These are phyloP conservation scores for Dictyostelium purpureum DNA, from an alignment of 78 protist genomes.

Conservation along the genomic window DNA sequence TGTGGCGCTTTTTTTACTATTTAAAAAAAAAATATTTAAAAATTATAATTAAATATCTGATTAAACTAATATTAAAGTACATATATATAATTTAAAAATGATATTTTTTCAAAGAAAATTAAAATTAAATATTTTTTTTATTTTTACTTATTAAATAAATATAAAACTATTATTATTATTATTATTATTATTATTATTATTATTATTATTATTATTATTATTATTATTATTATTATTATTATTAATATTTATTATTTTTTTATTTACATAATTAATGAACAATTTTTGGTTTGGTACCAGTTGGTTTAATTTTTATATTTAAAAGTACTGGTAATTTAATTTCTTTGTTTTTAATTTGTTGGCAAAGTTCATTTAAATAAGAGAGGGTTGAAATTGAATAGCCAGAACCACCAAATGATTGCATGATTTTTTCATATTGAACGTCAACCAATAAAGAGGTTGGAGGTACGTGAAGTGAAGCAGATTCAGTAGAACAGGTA, in stretches of 20 bases:
- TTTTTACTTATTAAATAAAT: too few species aligned
- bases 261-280: background rate
- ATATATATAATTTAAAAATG: too few species aligned
- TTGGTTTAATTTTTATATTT: slow-evolving; percentile 71
- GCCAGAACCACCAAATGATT: slow-evolving; percentile 77
- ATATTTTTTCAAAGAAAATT: background rate
- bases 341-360: background rate
- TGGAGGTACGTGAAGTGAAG: background rate
- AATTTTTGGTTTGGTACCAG: slow-evolving; percentile 60
- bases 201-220: too few species aligned
- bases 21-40: too few species aligned
- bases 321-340: slow-evolving; percentile 11
- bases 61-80: too few species aligned
- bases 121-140: too few species aligned
- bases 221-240: too few species aligned
- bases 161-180: too few species aligned
- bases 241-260: background rate
- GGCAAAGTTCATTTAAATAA: background rate
- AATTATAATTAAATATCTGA: too few species aligned
- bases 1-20: too few species aligned
- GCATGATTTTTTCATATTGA: slow-evolving; percentile 19
- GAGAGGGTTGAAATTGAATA: slow-evolving; percentile 2
- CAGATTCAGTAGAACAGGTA: background rate
- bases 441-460: slow-evolving; percentile 1
- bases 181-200: too few species aligned